Evolutionary conservation across 2,329 filamentous ascomycete species (phyloP), one percentile per base, ranked within the genome.

Genomic region (Fusarium compactum): DNA sequence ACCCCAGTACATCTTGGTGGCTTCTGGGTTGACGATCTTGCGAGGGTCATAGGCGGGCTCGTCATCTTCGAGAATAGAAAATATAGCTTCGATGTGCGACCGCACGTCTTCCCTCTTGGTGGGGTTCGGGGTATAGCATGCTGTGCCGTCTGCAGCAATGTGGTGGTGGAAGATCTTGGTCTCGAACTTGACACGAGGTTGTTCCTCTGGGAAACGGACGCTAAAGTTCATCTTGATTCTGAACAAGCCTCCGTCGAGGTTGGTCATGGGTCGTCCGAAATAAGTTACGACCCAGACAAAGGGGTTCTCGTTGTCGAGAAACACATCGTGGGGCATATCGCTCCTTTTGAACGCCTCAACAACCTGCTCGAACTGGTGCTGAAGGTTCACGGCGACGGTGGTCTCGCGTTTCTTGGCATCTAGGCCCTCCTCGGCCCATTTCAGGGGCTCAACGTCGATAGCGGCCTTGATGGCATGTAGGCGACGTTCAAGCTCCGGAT

Each of bases 161-260:
- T 93, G 90, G 72, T 97, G 92, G 76, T 98, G 96, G 79, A 95
- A 98, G 20, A 98, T 87, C 6, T 88, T 86, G 0, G 93, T 95
- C 75, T 94, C 88, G 69, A 98, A 90, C 67, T 86, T 90, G 58
- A 95, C 91, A 34, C 95, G 90, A 25, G 95, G 96, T 74, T 97
- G 93, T 73, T 97, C 93, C 43, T 93, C 89, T 0, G 96, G 96
- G 76, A 98, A 98, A 8, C 89, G 88, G 8, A 93, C 91, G 74
- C 94, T 97, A 75, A 98, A 91, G 75, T 85, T 85, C 58, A 98
- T 85, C 74, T 86, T 91, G 78, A 98, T 91, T 65, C 89, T 89
- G 82, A 98, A 95, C 65, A 98, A 87, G 3, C 95, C 94, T 18
- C 95, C 95, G 74, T 98, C 95, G 3, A 98, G 87, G 72, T 97